phyloP scores from a whole-genome alignment of 306 rosid genomes.

The Inga oerstediana region DNA sequence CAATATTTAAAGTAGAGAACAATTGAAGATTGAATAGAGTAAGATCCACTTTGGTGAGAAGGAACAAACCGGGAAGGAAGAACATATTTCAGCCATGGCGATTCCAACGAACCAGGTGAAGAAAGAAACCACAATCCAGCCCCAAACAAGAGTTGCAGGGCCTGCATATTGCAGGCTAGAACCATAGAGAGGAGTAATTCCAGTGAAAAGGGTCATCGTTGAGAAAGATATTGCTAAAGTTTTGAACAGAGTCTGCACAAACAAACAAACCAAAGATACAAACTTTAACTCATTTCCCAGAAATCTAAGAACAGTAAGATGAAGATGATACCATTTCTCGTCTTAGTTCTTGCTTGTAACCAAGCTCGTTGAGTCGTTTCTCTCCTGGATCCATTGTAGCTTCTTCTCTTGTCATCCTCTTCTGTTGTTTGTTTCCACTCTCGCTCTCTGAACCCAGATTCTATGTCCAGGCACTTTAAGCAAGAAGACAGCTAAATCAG shows the following conservation, averaged over 20 bases:
- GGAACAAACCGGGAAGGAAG: slow-evolving; percentile 79
- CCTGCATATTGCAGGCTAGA: slow-evolving; percentile 82
- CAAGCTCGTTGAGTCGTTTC: slow-evolving; percentile 81
- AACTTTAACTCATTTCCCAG: neutral
- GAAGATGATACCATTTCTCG: slow-evolving; percentile 69
- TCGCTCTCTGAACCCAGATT: slow-evolving; percentile 32
- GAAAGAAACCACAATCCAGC: slow-evolving; percentile 82
- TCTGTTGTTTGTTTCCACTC: neutral
- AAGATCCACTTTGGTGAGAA: neutral
- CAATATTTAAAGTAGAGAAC: neutral
- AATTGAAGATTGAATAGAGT: neutral
- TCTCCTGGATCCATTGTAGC: slow-evolving; percentile 68
- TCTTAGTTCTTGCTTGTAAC: slow-evolving; percentile 89
- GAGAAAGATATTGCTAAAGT: slow-evolving; percentile 91
- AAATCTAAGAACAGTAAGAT: neutral
- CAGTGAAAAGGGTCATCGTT: slow-evolving; percentile 89
- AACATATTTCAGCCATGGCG: slow-evolving; percentile 94
- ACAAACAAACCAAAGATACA: slow-evolving; percentile 1
- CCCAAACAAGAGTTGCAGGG: slow-evolving; percentile 91
- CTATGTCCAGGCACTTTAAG: slow-evolving; percentile 3
- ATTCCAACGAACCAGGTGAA: slow-evolving; percentile 89
- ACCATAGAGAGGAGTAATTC: slow-evolving; percentile 91
- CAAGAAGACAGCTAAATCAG: neutral
- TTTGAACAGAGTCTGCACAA: slow-evolving; percentile 79
- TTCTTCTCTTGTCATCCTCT: slow-evolving; percentile 25